Evolutionary conservation across 78 protist species (phyloP).

Genomic region (Pigoraptor vietnamica): DNA sequence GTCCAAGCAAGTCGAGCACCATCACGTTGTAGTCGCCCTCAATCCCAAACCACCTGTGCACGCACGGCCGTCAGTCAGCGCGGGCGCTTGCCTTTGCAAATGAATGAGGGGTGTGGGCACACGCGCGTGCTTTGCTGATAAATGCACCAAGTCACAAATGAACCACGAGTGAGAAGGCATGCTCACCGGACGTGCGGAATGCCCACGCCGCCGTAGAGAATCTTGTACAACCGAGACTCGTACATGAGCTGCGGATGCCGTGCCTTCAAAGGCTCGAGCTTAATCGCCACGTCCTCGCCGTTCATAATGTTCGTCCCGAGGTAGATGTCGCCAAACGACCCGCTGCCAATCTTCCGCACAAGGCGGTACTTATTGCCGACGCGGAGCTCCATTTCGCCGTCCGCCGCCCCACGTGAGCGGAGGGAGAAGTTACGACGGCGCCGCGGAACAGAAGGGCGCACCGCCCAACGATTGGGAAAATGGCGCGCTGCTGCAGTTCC

Average conservation of each 20-base stretch:
- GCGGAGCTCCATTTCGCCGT: background rate
- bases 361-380: constrained; percentile 40
- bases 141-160: no score
- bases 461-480: no score
- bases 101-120: no score
- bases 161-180: no score
- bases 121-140: no score
- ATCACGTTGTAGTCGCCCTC: constrained; percentile 37
- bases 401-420: no score
- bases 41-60: constrained; percentile 12
- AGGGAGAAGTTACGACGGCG: no score
- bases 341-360: constrained; percentile 72
- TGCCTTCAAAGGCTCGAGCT: constrained; percentile 23
- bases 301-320: background rate
- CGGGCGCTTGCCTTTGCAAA: no score
- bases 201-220: background rate
- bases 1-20: constrained; percentile 96
- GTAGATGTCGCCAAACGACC: constrained; percentile 85
- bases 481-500: no score
- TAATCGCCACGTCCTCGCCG: background rate
- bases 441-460: no score
- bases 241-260: constrained; percentile 33
- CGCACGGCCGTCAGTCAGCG: no score
- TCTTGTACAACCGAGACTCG: constrained; percentile 32
- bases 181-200: background rate